Base-by-base conservation (phyloP, 2,329 filamentous ascomycete genomes). In the Dactylonectria estremocensis region DNA sequence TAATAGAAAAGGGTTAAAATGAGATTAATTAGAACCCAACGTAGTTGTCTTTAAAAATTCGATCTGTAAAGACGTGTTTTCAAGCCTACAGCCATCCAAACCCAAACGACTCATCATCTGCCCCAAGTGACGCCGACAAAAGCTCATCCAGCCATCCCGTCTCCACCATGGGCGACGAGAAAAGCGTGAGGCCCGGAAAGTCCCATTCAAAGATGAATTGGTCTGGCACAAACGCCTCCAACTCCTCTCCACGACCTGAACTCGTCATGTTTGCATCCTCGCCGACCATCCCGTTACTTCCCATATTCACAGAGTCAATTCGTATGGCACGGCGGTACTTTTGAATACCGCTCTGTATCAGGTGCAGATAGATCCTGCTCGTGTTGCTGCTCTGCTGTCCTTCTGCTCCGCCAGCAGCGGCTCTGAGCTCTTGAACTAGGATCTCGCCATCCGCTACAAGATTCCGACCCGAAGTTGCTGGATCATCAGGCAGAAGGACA, bases 191-290 rank as follows among this genome's bases (percentile, higher is more conserved):
- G 9, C 45, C 45, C 1, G 53, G 53, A 16, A 56, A 56, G 16
- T 56, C 35, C 53, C 53, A 56, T 35, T 56, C 53, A 56, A 43
- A 56, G 6, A 56, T 13, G 20, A 56, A 43, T 3, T 43, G 18
- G 5, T 43, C 53, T 9, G 53, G 35, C 9, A 56, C 35, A 28
- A 56, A 56, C 4, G 53, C 43, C 53, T 56, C 22, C 35, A 40
- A 22, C 35, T 56, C 31, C n/a, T 56, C 20, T 22, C n/a, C 9
- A 13, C 45, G 8, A 28, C 45, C 45, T 20, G 8, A 5, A 46
- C 22, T 13, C 45, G n/a, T 7, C 4, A 28, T 28, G 45, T 22
- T 10, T 46, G 11, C 13, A 16, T 18, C 24, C 35, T 40, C 18
- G 7, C 35, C 11, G 18, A 37, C 28, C 14, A 45, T 22, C 35